phyloP scores from a whole-genome alignment of 768 basidiomycete genomes.

The Naganishia friedmannii region DNA sequence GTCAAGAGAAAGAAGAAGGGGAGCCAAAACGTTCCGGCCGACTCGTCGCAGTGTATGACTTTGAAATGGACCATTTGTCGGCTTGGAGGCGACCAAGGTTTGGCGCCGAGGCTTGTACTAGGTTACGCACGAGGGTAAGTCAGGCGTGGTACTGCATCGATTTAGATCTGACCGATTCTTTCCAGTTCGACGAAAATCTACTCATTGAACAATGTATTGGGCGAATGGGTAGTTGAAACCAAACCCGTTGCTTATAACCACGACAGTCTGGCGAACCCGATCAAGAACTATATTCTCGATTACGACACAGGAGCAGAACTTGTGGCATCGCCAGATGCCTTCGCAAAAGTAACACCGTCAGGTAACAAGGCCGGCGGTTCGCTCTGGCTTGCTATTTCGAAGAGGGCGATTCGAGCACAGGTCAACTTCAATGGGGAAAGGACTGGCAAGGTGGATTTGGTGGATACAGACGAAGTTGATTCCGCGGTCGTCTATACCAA shows the following conservation, averaged over 20 bases:
- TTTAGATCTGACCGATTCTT: neutral
- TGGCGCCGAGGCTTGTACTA: constrained; percentile 62
- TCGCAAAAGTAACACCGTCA: constrained; percentile 54
- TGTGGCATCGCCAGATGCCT: constrained; percentile 41
- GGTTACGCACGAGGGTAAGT: constrained; percentile 53
- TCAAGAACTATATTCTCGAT: constrained; percentile 52
- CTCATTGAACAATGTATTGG: constrained; percentile 57
- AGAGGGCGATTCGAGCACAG: constrained; percentile 61
- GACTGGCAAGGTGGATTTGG: constrained; percentile 67
- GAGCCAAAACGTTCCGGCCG: constrained; percentile 53
- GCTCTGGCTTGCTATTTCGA: constrained; percentile 60
- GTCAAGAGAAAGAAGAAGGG: constrained; percentile 55
- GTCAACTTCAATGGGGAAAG: constrained; percentile 66
- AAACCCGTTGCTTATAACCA: constrained; percentile 51
- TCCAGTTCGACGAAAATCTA: constrained; percentile 64
- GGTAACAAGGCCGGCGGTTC: constrained; percentile 49
- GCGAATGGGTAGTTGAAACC: constrained; percentile 53
- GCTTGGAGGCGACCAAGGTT: constrained; percentile 57
- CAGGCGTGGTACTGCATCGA: neutral
- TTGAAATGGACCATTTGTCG: constrained; percentile 67
- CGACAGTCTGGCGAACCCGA: constrained; percentile 49
- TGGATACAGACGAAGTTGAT: constrained; percentile 57
- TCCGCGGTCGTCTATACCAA: constrained; percentile 61
- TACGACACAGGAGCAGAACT: constrained; percentile 56
- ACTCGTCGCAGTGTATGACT: constrained; percentile 54